Evolutionary conservation across 257 asterid species (phyloP), one percentile per base, ranked within the genome.

Genomic region (Capsicum baccatum): DNA sequence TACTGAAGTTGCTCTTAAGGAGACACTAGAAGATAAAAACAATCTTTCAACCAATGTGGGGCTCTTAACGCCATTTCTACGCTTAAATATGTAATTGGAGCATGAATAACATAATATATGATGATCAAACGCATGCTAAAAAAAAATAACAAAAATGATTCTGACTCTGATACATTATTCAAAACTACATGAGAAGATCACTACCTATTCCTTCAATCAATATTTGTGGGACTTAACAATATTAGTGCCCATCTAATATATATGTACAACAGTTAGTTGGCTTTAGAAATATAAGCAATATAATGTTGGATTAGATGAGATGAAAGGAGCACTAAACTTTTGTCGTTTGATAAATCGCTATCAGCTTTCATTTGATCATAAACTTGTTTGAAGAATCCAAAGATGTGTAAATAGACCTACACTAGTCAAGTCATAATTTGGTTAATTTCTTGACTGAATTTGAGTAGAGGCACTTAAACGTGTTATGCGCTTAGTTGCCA

Each of bases 281-380:
- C 26, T 76, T 76, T 26, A 26, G 33, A 26, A 26, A 26, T 26
- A 26, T 26, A 26, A 26, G 33, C 33, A 26, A 26, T 26, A 26
- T 26, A 26, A 26, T 26, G 33, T 26, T 52, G 81, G 33, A 14
- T 54, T 3, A 54, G 48, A 76, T 26, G 9, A 76, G 48, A 52
- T 52, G 13, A 8, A 76, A 76, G 81, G 48, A 76, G 81, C 81
- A 76, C 26, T 76, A 76, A 76, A 8, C 81, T 14, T 76, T 54
- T 76, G 48, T 54, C 54, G 48, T 76, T 74, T 76, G 81, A 10
- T 2, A 78, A 78, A 26, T 14, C 82, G 11, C 64, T 78, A 52
- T 78, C 82, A 14, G 4, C 5, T 52, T 4, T 8, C 5, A 9
- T 26, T 52, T 54, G 64, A 14, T 52, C 63, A 54, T 26, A 78